These are phyloP conservation scores for Lepidium africanum DNA, from an alignment of 345 rosid species.

Conservation along the genomic window DNA sequence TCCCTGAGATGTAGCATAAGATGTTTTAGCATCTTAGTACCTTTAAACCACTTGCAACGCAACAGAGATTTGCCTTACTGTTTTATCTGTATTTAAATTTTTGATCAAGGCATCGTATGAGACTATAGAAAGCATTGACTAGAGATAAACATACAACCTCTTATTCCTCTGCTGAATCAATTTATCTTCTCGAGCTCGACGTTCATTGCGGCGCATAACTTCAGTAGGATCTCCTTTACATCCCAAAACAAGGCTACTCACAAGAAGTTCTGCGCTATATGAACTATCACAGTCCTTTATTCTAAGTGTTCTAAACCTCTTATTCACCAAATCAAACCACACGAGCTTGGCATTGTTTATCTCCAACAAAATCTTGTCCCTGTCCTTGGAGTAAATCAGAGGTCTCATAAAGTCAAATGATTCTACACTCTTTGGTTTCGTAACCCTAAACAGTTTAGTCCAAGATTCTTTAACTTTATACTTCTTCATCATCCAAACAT, in stretches of 20 bases:
- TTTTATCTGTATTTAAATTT: not conserved
- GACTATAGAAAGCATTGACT: not conserved
- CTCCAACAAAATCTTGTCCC: constrained; percentile 39
- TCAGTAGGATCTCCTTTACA: constrained; percentile 22
- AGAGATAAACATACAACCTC: constrained; percentile 31
- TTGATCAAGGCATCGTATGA: not conserved
- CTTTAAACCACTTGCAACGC: not conserved
- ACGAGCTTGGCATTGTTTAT: constrained; percentile 34
- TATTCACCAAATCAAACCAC: constrained; percentile 43
- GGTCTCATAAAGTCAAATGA: constrained; percentile 37
- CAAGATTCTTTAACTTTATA: constrained; percentile 45
- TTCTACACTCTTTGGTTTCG: constrained; percentile 13
- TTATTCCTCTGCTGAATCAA: constrained; percentile 13
- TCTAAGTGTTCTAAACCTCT: constrained; percentile 21
- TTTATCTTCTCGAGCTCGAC: constrained; percentile 11
- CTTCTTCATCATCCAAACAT: constrained; percentile 60
- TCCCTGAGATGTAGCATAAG: constrained; percentile 34
- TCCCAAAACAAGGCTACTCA: constrained; percentile 43
- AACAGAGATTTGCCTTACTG: not conserved
- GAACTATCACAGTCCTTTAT: constrained; percentile 24
- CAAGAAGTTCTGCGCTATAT: constrained; percentile 29
- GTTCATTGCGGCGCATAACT: not conserved
- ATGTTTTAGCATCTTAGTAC: not conserved
- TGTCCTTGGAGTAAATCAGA: constrained; percentile 33
- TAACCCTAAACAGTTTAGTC: constrained; percentile 34